Percentiles rank a stretch among this genome's conserved stretches.
These are phyloP conservation scores for Lavandula angustifolia DNA, from an alignment of 257 asterid species.

Conservation along the genomic window DNA sequence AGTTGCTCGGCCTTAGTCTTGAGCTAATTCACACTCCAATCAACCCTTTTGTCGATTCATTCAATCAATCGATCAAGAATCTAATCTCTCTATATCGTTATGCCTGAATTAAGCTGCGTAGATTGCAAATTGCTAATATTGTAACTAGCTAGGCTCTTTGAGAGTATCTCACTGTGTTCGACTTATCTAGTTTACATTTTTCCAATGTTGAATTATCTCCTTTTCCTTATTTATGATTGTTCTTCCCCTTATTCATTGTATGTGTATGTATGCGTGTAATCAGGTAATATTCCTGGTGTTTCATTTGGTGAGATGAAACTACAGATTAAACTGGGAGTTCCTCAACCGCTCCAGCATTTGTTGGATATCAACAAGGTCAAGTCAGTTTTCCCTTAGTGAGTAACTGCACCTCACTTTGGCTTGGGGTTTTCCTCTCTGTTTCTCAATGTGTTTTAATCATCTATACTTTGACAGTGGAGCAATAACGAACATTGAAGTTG, in stretches of 20 bases:
- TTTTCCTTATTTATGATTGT: background rate
- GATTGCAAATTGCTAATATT: background rate
- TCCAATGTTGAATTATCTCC: background rate
- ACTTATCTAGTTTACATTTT: background rate
- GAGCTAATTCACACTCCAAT: no score
- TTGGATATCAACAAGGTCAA: constrained; percentile 86
- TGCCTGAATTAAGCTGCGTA: background rate
- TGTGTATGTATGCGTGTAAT: constrained; percentile 18
- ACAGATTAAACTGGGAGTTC: constrained; percentile 91
- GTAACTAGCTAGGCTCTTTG: background rate
- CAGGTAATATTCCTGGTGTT: constrained; percentile 93
- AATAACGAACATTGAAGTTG: constrained; percentile 77
- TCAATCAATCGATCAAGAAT: no score
- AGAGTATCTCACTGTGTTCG: background rate
- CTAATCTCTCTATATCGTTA: no score
- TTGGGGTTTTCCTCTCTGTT: background rate
- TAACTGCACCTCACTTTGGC: constrained; percentile 19
- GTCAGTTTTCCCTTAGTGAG: constrained; percentile 96
- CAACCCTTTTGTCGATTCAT: no score
- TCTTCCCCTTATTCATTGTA: background rate
- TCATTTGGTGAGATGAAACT: constrained; percentile 88
- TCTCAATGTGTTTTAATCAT: constrained; percentile 12
- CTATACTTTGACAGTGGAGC: constrained; percentile 55
- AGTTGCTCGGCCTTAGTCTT: no score
- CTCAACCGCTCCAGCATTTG: constrained; percentile 63